Evolutionary conservation across 2,329 filamentous ascomycete genomes (phyloP), one percentile per base, ranked within the genome.

Genomic region (Sporothrix curviconia): DNA sequence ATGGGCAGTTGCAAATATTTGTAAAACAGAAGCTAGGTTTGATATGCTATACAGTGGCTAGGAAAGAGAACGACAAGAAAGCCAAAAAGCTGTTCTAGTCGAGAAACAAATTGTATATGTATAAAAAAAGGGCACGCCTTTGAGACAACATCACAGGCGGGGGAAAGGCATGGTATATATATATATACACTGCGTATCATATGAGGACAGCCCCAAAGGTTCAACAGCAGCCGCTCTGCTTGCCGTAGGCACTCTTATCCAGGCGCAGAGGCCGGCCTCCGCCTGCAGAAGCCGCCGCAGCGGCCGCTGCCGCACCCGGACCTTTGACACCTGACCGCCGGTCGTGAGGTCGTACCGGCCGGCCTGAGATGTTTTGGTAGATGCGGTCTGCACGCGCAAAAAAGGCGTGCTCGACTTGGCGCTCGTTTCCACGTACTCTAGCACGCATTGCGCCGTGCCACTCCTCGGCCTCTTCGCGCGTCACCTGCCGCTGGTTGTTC

Each of bases 391-490:
- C 91, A 14, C 97, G 92, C 67, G 94, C 85, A 68, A 95, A 81
- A 67, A 99, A 99, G 2, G 94, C 94, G 64, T 85, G 82, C 71
- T 99, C 94, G 36, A 99, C 94, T 97, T 99, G 51, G 94, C 94
- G 64, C 87, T 92, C 39, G 94, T 99, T 76, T 99, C 94, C 61
- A 97, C 90, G 70, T 97, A 97, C 69, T 92, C 85, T 68, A 96
- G 83, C 25, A 97, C 86, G 59, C 89, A 71, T 97, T 96, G 64
- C 79, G 75, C 60, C 79, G 79, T 60, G 91, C 95, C 94, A 99
- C 59, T 88, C 88, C 68, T 92, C 85, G 3, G 94, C 94, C 74
- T 97, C 92, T 64, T 87, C 80, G 54, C 76, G 78, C 0, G 87
- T 89, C 25, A 97, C 91, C 69, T 95, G 87, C 57, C 92, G 81